phyloP scores from a whole-genome alignment of 2,329 filamentous ascomycete genomes.

The Paracoccidioides brasiliensis region DNA sequence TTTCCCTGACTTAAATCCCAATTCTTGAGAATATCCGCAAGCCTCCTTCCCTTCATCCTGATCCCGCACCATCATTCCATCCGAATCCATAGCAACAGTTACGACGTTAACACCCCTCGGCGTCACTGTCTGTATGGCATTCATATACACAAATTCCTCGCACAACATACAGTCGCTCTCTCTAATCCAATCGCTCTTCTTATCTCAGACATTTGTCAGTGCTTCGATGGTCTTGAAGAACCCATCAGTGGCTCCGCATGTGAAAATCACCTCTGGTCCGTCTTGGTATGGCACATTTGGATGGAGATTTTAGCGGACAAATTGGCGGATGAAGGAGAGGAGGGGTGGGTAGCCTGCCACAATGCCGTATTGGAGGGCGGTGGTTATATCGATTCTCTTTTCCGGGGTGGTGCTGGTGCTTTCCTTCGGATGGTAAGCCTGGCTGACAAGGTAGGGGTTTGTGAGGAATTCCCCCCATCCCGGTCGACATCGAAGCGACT shows the following conservation, averaged over 20 bases:
- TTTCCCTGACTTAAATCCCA: slow-evolving; percentile 67
- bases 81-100: slow-evolving; percentile 60
- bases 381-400: slow-evolving; percentile 65
- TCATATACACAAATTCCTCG: slow-evolving; percentile 72
- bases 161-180: slow-evolving; percentile 65
- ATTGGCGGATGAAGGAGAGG: slow-evolving; percentile 63
- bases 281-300: slow-evolving; percentile 65
- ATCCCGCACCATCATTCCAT: slow-evolving; percentile 56
- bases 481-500: slow-evolving; percentile 44
- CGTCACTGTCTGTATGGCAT: slow-evolving; percentile 52
- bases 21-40: slow-evolving; percentile 65
- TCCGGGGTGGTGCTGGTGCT: slow-evolving; percentile 44
- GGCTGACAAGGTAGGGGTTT: slow-evolving; percentile 27
- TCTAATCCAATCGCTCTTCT: slow-evolving; percentile 50
- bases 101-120: slow-evolving; percentile 62
- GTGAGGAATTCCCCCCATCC: slow-evolving; percentile 19
- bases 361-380: slow-evolving; percentile 78
- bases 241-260: slow-evolving; percentile 74
- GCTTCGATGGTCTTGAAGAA: slow-evolving; percentile 65
- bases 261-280: slow-evolving; percentile 66
- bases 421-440: slow-evolving; percentile 56
- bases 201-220: slow-evolving; percentile 62
- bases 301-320: slow-evolving; percentile 62
- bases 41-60: slow-evolving; percentile 48
- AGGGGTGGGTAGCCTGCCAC: slow-evolving; percentile 70